Evolutionary conservation across 176 grass and related monocot species (phyloP), one percentile per base, ranked within the genome.

Genomic region (Phoenix dactylifera): DNA sequence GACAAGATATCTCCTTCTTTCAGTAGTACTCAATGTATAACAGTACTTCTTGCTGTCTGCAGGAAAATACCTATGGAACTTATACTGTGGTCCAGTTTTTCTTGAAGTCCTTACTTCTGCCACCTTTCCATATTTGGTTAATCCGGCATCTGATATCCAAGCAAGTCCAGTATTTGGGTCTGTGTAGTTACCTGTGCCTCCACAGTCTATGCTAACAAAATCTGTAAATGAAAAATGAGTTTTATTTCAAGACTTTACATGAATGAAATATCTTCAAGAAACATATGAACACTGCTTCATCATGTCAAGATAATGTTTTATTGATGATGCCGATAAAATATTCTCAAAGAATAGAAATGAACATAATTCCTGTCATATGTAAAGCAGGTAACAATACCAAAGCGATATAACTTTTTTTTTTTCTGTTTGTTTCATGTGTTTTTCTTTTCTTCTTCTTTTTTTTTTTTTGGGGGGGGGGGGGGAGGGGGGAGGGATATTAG

Each of bases 161-260:
- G 1, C 10, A 24, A 60, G 29, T 28, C 58, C 58, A 12, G 58
- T 60, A 29, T 5, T 35, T 18, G 58, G 58, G 26, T 60, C 58
- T 29, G 26, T 60, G 26, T 60, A 35, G 26, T 60, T 60, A 30
- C 58, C 29, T 18, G 26, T 6, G 16, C 58, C 58, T 35, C 58
- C 58, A 18, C 58, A 60, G 19, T 60, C 58, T n/a, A 60, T 30
- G n/a, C 58, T 60, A 16, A 60, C 58, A 35, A 60, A 60, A 60
- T 60, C 58, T 60, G 26, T 16, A 60, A 5, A 60, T 60, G 23
- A 26, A 60, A 28, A 60, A 6, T 60, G 15, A 60, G 4, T 29
- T 22, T 22, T 10, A 3, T 22, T 23, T 55, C 32, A 2, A 39
- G 22, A 23, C 19, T 55, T 55, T 22, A 22, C 22, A 1, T 12